Percentiles rank a stretch among this genome's conserved stretches.
Evolutionary conservation across 768 basidiomycete species (phyloP).

Genomic region (Hebeloma cylindrosporum): DNA sequence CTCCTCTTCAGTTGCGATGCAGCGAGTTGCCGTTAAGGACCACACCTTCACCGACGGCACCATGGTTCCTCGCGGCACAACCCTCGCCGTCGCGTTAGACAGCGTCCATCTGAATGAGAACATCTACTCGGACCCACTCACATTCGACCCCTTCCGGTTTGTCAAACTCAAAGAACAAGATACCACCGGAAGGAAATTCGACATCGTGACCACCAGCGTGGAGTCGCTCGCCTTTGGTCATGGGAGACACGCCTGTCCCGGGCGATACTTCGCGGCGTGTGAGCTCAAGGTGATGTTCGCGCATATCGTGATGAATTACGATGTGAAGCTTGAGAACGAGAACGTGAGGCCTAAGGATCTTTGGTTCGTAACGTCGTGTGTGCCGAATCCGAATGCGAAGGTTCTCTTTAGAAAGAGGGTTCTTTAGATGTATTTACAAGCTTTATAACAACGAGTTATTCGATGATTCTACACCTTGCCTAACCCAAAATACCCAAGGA

Average conservation of each 20-base stretch:
- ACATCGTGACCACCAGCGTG: constrained; percentile 20
- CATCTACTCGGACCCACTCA: constrained; percentile 32
- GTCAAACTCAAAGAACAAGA: constrained; percentile 27
- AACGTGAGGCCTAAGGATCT: constrained; percentile 9
- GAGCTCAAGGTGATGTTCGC: constrained; percentile 48
- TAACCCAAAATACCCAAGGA: too few species aligned
- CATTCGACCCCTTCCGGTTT: constrained; percentile 46
- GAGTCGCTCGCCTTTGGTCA: constrained; percentile 37
- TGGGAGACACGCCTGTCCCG: constrained; percentile 33
- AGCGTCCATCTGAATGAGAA: constrained; percentile 31
- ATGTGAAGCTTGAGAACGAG: constrained; percentile 35
- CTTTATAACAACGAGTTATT: too few species aligned
- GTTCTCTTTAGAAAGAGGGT: constrained; percentile 6
- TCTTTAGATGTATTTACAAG: too few species aligned
- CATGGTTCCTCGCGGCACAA: constrained; percentile 37
- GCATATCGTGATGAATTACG: constrained; percentile 39
- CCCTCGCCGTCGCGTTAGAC: constrained; percentile 29
- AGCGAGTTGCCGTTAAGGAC: constrained; percentile 36
- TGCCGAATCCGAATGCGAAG: constrained; percentile 9
- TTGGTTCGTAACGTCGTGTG: not conserved
- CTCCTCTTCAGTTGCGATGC: constrained; percentile 20
- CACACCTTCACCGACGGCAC: constrained; percentile 47
- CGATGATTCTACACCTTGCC: too few species aligned
- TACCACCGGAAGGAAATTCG: constrained; percentile 15
- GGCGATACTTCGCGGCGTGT: constrained; percentile 44